A percentile compares a stretch with the other conserved stretches of the same genome.
Conservation (phyloP, 345 rosid species). For the Citrus maxima region DNA sequence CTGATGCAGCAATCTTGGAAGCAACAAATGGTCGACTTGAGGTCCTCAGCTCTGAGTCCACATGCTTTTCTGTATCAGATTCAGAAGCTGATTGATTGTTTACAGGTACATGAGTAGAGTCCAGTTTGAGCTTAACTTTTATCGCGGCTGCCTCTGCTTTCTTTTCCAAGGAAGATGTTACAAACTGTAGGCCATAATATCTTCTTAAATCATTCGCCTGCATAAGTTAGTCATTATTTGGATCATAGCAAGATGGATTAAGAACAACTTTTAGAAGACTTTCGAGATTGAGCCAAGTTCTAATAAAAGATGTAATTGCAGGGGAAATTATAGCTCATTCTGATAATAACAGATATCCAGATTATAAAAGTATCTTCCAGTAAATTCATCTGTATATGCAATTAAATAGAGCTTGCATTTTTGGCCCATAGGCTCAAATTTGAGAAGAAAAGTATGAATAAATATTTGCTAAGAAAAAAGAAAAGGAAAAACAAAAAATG, state of each 20-base stretch:
- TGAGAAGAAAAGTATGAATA: neutral
- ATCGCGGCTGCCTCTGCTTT: constrained; percentile 61
- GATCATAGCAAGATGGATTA: neutral
- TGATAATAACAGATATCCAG: neutral
- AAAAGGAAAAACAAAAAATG: neutral
- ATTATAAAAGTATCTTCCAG: neutral
- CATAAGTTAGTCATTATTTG: neutral
- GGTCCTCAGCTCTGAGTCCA: constrained; percentile 25
- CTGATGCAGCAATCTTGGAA: constrained; percentile 89
- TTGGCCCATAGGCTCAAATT: neutral
- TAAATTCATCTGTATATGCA: neutral
- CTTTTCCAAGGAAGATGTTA: constrained; percentile 82
- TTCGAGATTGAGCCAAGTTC: neutral
- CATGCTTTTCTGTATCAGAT: neutral
- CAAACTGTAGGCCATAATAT: constrained; percentile 55
- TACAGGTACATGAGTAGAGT: constrained; percentile 38
- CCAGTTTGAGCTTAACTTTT: constrained; percentile 54
- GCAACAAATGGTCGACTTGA: constrained; percentile 51
- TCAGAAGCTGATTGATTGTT: constrained; percentile 3
- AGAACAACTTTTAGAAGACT: neutral
- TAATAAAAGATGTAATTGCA: neutral
- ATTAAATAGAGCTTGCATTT: neutral
- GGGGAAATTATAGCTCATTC: neutral
- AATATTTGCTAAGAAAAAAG: neutral
- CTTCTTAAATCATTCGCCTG: constrained; percentile 58